A percentile compares a stretch with the other conserved stretches of the same genome.
These are phyloP conservation scores for Exophiala xenobiotica DNA, from an alignment of 2,329 filamentous ascomycete species.

Conservation along the genomic window DNA sequence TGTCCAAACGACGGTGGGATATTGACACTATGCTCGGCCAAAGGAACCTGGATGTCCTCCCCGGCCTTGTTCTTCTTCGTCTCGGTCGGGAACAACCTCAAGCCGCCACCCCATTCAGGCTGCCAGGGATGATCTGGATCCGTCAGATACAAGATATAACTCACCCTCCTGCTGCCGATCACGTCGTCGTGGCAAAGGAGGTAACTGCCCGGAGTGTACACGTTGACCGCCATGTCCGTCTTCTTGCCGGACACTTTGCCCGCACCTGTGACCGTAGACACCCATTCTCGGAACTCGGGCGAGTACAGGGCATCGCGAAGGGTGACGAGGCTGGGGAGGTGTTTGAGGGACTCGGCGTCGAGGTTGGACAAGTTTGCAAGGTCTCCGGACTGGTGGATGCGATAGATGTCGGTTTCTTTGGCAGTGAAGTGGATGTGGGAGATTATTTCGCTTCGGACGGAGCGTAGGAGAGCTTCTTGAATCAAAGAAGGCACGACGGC, in stretches of 20 bases:
- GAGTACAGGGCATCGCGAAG: conserved; percentile 97
- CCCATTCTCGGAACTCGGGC: conserved; percentile 80
- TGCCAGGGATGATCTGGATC: conserved; percentile 91
- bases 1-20: conserved; percentile 98
- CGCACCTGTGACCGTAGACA: conserved; percentile 80
- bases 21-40: conserved; percentile 72
- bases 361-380: conserved; percentile 94
- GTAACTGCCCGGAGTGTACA: conserved; percentile 95
- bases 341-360: conserved; percentile 78
- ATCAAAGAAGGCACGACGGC: conserved; percentile 82
- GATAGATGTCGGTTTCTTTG: conserved; percentile 99
- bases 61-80: conserved; percentile 67
- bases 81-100: conserved; percentile 77
- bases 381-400: conserved; percentile 97
- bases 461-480: conserved; percentile 75
- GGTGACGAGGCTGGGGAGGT: conserved; percentile 82
- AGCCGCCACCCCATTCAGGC: conserved; percentile 85
- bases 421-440: conserved; percentile 92
- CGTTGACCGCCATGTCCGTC: conserved; percentile 99
- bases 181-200: conserved; percentile 97
- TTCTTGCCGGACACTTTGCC: conserved; percentile 87
- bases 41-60: conserved; percentile 74
- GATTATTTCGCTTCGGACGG: conserved; percentile 84
- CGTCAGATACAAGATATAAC: conserved; percentile 94
- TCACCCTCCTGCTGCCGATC: conserved; percentile 92